Evolutionary conservation across 495 filamentous ascomycete genomes (phyloP).

Genomic region (Pyronema domesticum): DNA sequence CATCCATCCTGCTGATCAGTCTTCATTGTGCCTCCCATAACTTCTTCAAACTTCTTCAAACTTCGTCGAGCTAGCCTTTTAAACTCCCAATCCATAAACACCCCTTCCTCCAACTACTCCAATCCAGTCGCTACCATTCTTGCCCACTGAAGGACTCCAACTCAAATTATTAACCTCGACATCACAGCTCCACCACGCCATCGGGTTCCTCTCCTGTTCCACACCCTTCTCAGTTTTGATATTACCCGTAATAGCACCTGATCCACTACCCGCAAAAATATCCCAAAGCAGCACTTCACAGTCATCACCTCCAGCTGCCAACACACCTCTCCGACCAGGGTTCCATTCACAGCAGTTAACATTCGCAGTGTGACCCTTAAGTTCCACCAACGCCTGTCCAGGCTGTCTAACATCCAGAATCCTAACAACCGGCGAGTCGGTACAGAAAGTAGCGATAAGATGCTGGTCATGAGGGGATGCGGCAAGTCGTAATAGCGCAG

Average conservation of each 20-base stretch:
- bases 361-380: conserved; percentile 73
- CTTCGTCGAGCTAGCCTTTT: neutral
- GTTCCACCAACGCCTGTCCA: conserved; percentile 80
- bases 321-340: conserved; percentile 62
- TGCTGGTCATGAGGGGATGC: conserved; percentile 93
- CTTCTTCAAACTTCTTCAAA: too few relatives aligned
- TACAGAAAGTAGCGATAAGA: conserved; percentile 87
- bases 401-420: conserved; percentile 95
- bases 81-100: conserved; percentile 71
- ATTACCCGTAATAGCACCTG: conserved; percentile 33
- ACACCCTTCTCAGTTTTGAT: conserved; percentile 32
- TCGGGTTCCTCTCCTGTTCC: conserved; percentile 49
- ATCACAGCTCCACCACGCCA: conserved; percentile 82
- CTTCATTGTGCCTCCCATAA: too few relatives aligned
- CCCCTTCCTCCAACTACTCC: conserved; percentile 83
- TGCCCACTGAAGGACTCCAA: conserved; percentile 69
- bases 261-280: conserved; percentile 48
- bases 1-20: too few relatives aligned
- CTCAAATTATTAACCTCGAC: conserved; percentile 91
- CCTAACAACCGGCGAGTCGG: conserved; percentile 79
- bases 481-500: conserved; percentile 12
- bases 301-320: conserved; percentile 88
- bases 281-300: conserved; percentile 87
- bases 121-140: conserved; percentile 71
- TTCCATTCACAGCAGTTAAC: conserved; percentile 95